These are phyloP conservation scores for Naganishia onofrii DNA, from an alignment of 768 basidiomycete species.

Conservation along the genomic window DNA sequence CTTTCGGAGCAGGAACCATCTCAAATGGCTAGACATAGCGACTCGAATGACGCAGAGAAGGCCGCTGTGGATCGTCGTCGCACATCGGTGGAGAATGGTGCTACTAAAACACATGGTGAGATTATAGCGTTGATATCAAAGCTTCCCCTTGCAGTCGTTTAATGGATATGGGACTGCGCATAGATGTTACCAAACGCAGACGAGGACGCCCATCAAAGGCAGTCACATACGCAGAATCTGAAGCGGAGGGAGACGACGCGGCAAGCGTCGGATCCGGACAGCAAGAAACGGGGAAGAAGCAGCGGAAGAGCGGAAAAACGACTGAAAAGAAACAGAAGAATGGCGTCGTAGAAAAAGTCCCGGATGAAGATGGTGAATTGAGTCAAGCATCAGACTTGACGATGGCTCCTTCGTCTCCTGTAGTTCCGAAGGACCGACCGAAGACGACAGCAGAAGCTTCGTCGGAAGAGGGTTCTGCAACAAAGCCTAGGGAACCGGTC, in stretches of 20 bases:
- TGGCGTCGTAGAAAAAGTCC: not conserved
- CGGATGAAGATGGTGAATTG: not conserved
- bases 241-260: not conserved
- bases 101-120: not conserved
- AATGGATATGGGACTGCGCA: not conserved
- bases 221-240: conserved; percentile 2
- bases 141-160: not conserved
- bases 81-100: not conserved
- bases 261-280: not conserved
- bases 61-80: not conserved
- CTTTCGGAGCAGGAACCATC: not conserved
- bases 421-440: not conserved
- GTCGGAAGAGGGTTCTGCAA: not conserved
- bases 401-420: conserved; percentile 1
- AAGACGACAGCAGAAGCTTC: not conserved
- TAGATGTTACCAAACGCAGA: not conserved
- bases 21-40: not conserved
- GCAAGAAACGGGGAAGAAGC: not conserved
- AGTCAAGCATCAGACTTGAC: not conserved
- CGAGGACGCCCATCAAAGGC: not conserved
- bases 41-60: not conserved
- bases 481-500: not conserved
- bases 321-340: not conserved
- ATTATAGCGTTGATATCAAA: not conserved
- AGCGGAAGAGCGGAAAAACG: not conserved